Conservation (phyloP, 2,329 filamentous ascomycete species). For the Fusarium sp. region DNA sequence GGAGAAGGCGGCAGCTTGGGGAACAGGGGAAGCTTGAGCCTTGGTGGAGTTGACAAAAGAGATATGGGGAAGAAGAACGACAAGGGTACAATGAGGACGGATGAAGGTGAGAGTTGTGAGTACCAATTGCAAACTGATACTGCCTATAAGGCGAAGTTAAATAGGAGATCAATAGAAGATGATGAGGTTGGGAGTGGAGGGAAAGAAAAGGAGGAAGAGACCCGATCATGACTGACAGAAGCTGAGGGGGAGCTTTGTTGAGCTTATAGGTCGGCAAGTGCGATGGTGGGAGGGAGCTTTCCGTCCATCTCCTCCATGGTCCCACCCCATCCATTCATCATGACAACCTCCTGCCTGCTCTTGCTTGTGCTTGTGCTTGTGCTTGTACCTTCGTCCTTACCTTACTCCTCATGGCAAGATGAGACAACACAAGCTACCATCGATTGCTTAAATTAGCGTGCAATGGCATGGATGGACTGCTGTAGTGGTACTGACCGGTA, state of each 20-base stretch:
- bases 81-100: slow-evolving; percentile 14
- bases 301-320: slow-evolving; percentile 15
- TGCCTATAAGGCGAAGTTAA: neutral
- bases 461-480: neutral
- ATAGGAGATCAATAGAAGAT: slow-evolving; percentile 2
- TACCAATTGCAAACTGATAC: slow-evolving; percentile 30
- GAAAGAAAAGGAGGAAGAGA: slow-evolving; percentile 5
- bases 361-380: neutral
- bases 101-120: neutral
- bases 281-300: slow-evolving; percentile 23
- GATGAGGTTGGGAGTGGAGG: neutral
- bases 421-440: slow-evolving; percentile 3
- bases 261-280: slow-evolving; percentile 19
- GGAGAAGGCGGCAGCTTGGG: slow-evolving; percentile 27
- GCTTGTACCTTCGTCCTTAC: neutral
- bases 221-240: slow-evolving; percentile 3
- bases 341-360: slow-evolving; percentile 24
- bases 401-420: neutral
- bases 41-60: slow-evolving; percentile 34
- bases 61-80: slow-evolving; percentile 16
- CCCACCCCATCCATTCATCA: slow-evolving; percentile 24
- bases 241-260: slow-evolving; percentile 14
- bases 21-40: slow-evolving; percentile 22
- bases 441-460: slow-evolving; percentile 8
- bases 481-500: neutral